These are phyloP conservation scores for Hyphopichia khmerensis DNA, from an alignment of 1,139 yeast species.

Conservation along the genomic window DNA sequence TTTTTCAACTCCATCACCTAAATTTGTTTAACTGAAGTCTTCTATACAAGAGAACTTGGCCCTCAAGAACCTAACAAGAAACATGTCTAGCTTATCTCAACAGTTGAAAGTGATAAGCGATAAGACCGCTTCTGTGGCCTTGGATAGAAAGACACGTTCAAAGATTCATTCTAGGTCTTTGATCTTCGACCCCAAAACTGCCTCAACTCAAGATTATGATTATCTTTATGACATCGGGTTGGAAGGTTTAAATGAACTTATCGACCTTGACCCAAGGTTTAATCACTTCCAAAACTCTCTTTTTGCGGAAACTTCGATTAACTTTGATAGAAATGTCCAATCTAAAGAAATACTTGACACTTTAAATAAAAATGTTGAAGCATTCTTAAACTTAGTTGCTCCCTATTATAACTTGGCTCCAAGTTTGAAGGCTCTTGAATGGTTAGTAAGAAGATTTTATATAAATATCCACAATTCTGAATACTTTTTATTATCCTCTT, in stretches of 20 bases:
- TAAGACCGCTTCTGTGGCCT: slow-evolving; percentile 68
- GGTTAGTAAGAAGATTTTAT: slow-evolving; percentile 92
- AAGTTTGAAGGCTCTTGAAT: slow-evolving; percentile 82
- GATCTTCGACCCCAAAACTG: slow-evolving; percentile 80
- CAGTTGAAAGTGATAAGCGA: slow-evolving; percentile 77
- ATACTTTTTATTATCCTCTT: slow-evolving; percentile 59
- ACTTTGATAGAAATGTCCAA: slow-evolving; percentile 78
- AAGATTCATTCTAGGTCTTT: slow-evolving; percentile 86
- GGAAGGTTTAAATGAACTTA: slow-evolving; percentile 76
- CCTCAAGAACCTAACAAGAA: background rate
- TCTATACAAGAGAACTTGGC: background rate
- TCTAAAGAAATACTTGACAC: slow-evolving; percentile 71
- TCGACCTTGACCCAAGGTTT: slow-evolving; percentile 72
- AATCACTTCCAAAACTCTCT: slow-evolving; percentile 65
- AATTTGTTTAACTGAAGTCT: background rate
- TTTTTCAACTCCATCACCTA: background rate
- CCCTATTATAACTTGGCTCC: slow-evolving; percentile 74
- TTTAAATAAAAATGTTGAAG: slow-evolving; percentile 70
- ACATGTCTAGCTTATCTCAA: slow-evolving; percentile 65
- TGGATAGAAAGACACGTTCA: slow-evolving; percentile 84
- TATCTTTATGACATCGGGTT: slow-evolving; percentile 68
- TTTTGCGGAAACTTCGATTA: slow-evolving; percentile 77
- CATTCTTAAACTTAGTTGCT: slow-evolving; percentile 72
- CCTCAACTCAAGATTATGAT: slow-evolving; percentile 92
- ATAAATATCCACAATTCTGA: slow-evolving; percentile 82